Evolutionary conservation across 305 asterid species (phyloP), one percentile per base, ranked within the genome.

Genomic region (Stenogyne calaminthoides): DNA sequence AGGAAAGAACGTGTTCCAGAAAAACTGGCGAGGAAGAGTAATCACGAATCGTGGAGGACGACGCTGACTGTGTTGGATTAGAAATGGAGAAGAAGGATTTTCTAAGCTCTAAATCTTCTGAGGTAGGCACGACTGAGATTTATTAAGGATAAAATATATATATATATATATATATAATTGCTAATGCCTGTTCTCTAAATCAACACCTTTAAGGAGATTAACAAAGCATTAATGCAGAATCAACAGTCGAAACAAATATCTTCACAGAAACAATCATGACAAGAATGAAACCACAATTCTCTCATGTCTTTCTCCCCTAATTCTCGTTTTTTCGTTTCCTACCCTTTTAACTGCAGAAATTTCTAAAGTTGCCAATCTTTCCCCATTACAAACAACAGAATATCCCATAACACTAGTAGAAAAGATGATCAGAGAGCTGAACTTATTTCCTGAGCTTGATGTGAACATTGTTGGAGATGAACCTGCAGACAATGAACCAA

Each of bases 381-480:
- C 20, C 64, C 22, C 52, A 46, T 39, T 64, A 40, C 46, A 47
- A 37, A 55, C 52, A 16, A 6, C 60, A 29, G 42, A 60, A 51
- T 59, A 22, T 61, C 75, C 75, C 49, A 37, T 20, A 39, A 36
- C 70, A 49, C 58, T 14, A 62, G 66, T 65, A 9, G 69, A 55
- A 57, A 63, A 44, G 34, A 19, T 70, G 34, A 70, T 76, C 72
- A 64, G 72, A 64, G 16, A 34, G 34, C 68, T 76, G 25, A 64
- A 76, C 68, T 42, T 76, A 60, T 76, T 76, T 70, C 76, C 72
- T 0, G 72, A 70, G 64, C 76, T 69, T 3, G 60, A 66, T 15
- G 68, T 57, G 25, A 66, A 74, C 46, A 42, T 56, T 12, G 49
- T 1, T 51, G 51, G 27, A n/a, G 47, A 64, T 40, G 80, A 76